phyloP scores from a whole-genome alignment of 768 basidiomycete species.

The Gyrodon lividus region DNA sequence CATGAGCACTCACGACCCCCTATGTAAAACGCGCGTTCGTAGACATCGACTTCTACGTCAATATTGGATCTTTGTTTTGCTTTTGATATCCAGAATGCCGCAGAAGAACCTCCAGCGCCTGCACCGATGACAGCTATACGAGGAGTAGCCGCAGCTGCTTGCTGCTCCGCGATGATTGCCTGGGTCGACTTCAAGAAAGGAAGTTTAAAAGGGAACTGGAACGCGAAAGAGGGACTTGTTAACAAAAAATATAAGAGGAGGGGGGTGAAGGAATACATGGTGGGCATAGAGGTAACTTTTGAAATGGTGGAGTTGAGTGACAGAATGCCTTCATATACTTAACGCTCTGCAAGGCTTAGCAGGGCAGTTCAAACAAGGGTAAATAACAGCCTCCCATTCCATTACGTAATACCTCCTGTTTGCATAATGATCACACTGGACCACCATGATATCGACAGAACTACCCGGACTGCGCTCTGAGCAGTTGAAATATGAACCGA shows the following conservation, averaged over 20 bases:
- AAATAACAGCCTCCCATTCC: background rate
- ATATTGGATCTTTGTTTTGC: slow-evolving; percentile 69
- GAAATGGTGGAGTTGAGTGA: background rate
- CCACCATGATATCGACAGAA: no score
- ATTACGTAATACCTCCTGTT: no score
- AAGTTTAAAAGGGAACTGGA: slow-evolving; percentile 54
- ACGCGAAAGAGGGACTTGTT: slow-evolving; percentile 24
- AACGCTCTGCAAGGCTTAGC: background rate
- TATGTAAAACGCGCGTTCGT: slow-evolving; percentile 71
- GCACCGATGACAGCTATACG: slow-evolving; percentile 88
- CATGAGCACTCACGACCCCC: slow-evolving; percentile 72
- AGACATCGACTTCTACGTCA: slow-evolving; percentile 79
- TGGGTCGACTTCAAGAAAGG: slow-evolving; percentile 49
- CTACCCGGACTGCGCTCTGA: no score
- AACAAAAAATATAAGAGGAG: slow-evolving; percentile 23
- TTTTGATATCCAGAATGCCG: slow-evolving; percentile 81
- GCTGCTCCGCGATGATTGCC: slow-evolving; percentile 17
- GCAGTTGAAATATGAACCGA: no score
- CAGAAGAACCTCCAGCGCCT: slow-evolving; percentile 82
- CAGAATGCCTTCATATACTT: background rate
- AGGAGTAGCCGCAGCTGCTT: slow-evolving; percentile 33
- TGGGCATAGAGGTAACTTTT: background rate
- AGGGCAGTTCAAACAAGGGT: background rate
- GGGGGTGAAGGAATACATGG: slow-evolving; percentile 17
- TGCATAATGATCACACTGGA: background rate